Evolutionary conservation across 768 basidiomycete species (phyloP).

Genomic region (Rhodotorula kratochvilovae): DNA sequence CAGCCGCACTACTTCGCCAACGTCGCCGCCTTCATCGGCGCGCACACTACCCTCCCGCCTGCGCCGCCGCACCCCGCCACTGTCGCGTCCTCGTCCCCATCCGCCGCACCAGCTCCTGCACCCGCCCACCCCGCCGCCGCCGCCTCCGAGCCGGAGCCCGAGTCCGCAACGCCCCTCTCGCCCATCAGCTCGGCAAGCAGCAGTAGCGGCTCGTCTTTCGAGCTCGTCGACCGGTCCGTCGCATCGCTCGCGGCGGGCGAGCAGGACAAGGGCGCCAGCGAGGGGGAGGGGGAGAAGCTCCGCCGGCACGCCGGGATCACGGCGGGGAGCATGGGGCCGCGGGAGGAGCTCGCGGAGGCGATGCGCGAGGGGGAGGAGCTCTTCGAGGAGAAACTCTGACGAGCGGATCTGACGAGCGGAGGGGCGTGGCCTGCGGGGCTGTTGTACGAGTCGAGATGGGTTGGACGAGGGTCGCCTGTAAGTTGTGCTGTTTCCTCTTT

Average conservation of each 20-base stretch:
- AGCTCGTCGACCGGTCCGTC: not conserved
- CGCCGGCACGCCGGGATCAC: not conserved
- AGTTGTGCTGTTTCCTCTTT: no score
- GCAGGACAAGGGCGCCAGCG: not conserved
- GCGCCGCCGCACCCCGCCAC: not conserved
- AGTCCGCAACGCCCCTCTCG: not conserved
- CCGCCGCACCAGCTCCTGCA: not conserved
- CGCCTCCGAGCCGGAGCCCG: not conserved
- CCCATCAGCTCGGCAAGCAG: not conserved
- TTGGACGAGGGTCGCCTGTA: no score
- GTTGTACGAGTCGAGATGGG: no score
- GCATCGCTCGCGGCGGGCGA: not conserved
- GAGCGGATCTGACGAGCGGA: no score
- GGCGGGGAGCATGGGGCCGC: slow-evolving; percentile 14
- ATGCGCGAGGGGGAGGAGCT: not conserved
- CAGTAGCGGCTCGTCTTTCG: slow-evolving; percentile 10
- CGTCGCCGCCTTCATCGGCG: slow-evolving; percentile 22
- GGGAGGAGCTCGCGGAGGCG: slow-evolving; percentile 11
- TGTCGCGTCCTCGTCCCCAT: not conserved
- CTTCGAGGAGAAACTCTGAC: not conserved
- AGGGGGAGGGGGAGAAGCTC: not conserved
- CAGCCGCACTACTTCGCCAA: slow-evolving; percentile 47
- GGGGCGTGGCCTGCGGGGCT: no score
- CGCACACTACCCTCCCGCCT: not conserved
- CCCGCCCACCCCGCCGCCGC: not conserved